A percentile compares a stretch with the other conserved stretches of the same genome.
phyloP scores from a whole-genome alignment of 2,329 filamentous ascomycete species.

The Pyrenochaeta sp. region DNA sequence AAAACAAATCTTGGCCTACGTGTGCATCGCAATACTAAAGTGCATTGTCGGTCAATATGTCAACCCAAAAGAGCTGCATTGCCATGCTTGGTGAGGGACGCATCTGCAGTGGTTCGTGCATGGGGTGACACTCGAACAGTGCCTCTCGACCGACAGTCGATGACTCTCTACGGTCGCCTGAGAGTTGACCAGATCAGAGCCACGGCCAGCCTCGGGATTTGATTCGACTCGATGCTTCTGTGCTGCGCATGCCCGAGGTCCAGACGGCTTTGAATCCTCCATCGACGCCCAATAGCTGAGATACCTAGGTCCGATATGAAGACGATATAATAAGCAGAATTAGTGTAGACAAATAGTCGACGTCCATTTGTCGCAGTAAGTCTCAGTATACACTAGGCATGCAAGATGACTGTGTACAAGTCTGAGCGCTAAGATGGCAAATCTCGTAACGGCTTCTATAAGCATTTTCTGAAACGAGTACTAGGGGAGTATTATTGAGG shows the following conservation, averaged over 20 bases:
- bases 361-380: too few relatives aligned
- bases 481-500: too few relatives aligned
- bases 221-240: not conserved
- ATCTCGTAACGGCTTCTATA: too few relatives aligned
- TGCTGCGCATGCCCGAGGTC: not conserved
- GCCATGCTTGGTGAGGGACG: not conserved
- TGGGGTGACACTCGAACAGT: not conserved
- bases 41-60: conserved; percentile 18
- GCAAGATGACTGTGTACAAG: too few relatives aligned
- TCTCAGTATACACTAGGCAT: too few relatives aligned
- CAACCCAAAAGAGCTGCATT: not conserved
- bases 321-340: not conserved
- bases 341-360: not conserved
- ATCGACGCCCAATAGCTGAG: not conserved
- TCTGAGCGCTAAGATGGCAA: too few relatives aligned
- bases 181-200: not conserved
- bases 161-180: not conserved
- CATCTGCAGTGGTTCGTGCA: conserved; percentile 1
- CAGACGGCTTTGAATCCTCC: not conserved
- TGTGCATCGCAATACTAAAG: conserved; percentile 28
- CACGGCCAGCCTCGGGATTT: not conserved
- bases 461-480: too few relatives aligned
- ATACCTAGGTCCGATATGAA: not conserved
- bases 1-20: conserved; percentile 46
- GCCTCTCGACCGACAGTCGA: not conserved